Evolutionary conservation across 2,329 filamentous ascomycete species (phyloP), one percentile per base, ranked within the genome.

Genomic region (Aquanectria penicillioides): DNA sequence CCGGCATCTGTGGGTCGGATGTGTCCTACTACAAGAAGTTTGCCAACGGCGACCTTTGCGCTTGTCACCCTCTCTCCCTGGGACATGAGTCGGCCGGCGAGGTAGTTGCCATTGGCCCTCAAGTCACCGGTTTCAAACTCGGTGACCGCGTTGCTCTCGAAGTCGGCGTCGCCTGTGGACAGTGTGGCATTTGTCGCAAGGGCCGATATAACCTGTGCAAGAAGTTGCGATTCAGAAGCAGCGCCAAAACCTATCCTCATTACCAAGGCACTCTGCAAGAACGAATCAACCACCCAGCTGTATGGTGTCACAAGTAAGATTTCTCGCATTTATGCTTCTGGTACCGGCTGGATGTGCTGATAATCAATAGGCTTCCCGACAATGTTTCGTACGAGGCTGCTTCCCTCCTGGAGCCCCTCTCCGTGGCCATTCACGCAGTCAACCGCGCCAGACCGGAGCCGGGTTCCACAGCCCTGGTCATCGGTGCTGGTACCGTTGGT

Each of bases 1-100:
- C 88, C 20, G 88, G 88, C 31, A 87, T 91, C 67, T 91, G 88
- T 72, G 88, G 88, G 54, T 90, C 87, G 7, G 88, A 91, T 73
- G 84, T 90, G 51, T 86, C 86, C 50, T 91, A 91, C 74, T 91
- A 89, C 78, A 89, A 86, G 73, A 89, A 89, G 69, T 90, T 89
- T 70, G 86, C 87, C 74, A 91, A 91, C 69, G 88, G 88, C 40
- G 87, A 89, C 73, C 81, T 91, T 47, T 88, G 87, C 66, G 87
- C 86, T 41, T 87, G 85, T 63, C 81, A 84, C 60, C 88, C 89
- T 23, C 77, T 91, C 26, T 88, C 86, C 5, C 81, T 90, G 3
- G 86, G 86, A n/a, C 84, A 88, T 66, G 85, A 88, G 72, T 86
- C 84, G 51, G 86, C 84, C 0, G 85, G 85, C 5, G 80, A 82